Percentiles rank a stretch among this genome's conserved stretches.
These are phyloP conservation scores for Aureobasidium pullulans DNA, from an alignment of 2,329 filamentous ascomycete genomes.

Conservation along the genomic window DNA sequence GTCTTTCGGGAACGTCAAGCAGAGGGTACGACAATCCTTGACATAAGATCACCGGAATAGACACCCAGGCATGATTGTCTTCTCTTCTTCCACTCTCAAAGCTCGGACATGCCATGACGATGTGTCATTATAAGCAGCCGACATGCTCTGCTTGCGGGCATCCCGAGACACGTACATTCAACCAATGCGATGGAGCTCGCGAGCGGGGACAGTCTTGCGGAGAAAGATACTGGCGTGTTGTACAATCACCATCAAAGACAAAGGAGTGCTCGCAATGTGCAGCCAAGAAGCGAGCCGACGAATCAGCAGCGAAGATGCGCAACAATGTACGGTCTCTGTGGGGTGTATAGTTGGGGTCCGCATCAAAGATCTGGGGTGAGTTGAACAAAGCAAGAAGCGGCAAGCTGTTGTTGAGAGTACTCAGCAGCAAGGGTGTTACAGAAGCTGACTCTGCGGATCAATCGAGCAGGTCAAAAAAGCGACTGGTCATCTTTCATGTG, in stretches of 20 bases:
- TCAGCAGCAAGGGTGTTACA: not conserved
- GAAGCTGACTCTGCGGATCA: not conserved
- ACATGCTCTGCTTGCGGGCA: not conserved
- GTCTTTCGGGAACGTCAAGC: too few species aligned
- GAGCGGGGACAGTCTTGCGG: not conserved
- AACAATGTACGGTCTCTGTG: not conserved
- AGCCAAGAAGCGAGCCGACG: not conserved
- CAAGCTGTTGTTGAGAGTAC: slow-evolving; percentile 7
- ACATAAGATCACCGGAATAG: not conserved
- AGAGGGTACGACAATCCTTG: not conserved
- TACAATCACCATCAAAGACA: not conserved
- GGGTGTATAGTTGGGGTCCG: not conserved
- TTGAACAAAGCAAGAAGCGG: not conserved
- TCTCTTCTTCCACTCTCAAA: not conserved
- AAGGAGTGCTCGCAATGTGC: not conserved
- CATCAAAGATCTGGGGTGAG: not conserved
- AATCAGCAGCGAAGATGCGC: not conserved
- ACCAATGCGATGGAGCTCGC: not conserved
- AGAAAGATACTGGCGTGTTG: not conserved
- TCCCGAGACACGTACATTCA: not conserved
- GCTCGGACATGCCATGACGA: not conserved
- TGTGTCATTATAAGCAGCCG: not conserved
- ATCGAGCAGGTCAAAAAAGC: not conserved
- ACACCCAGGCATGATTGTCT: not conserved
- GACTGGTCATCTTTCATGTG: not conserved